Percentiles rank a stretch among this genome's conserved stretches.
Conservation (phyloP, 495 filamentous ascomycete species). For the Penicillium bialowiezense region DNA sequence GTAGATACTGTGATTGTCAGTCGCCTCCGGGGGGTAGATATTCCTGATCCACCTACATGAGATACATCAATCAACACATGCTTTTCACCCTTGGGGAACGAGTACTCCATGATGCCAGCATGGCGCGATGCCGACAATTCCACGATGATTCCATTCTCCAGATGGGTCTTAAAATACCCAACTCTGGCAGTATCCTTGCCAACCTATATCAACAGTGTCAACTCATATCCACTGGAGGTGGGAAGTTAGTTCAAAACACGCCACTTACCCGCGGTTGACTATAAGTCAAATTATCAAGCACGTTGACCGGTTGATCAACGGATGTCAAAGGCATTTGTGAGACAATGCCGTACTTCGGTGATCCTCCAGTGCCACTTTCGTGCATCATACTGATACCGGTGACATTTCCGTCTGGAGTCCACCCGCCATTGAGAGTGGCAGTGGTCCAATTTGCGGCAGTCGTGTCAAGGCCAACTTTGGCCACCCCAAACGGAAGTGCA, state of each 20-base stretch:
- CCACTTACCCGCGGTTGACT: constrained; percentile 32
- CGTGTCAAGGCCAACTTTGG: constrained; percentile 64
- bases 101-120: constrained; percentile 60
- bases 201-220: constrained; percentile 16
- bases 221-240: too few species aligned
- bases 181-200: constrained; percentile 51
- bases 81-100: constrained; percentile 47
- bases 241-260: too few species aligned
- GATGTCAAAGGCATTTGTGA: constrained; percentile 56
- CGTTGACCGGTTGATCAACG: constrained; percentile 32
- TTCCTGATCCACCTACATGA: constrained; percentile 41
- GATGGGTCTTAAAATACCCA: constrained; percentile 58
- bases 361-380: constrained; percentile 67
- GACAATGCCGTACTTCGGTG: constrained; percentile 67
- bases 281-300: constrained; percentile 41
- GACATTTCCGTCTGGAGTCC: constrained; percentile 56
- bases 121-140: constrained; percentile 59
- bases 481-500: constrained; percentile 61
- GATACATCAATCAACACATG: constrained; percentile 63
- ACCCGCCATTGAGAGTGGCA: constrained; percentile 51
- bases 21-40: not conserved
- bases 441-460: constrained; percentile 52
- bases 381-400: constrained; percentile 67
- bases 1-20: constrained; percentile 36
- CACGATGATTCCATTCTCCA: constrained; percentile 53